Conservation (phyloP, 495 filamentous ascomycete genomes). For the Penicillium ochrochloron region DNA sequence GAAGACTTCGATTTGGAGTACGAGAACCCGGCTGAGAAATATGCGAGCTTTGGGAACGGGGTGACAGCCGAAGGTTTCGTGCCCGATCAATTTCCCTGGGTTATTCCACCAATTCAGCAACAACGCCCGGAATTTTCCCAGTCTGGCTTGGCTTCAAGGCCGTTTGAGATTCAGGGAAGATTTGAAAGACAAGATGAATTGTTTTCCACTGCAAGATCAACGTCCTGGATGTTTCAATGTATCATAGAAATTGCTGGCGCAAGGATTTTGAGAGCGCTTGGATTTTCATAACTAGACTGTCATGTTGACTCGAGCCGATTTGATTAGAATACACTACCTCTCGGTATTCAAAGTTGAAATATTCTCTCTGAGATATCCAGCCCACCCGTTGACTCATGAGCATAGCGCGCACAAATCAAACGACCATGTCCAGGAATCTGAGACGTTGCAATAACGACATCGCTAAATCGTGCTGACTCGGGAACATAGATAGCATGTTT, state of each 20-base stretch:
- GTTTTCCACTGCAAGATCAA: neutral
- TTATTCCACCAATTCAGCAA: neutral
- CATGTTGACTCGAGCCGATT: neutral
- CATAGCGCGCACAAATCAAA: slow-evolving; percentile 3
- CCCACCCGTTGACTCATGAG: neutral
- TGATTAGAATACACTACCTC: neutral
- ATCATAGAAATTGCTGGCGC: neutral
- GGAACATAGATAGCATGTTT: neutral
- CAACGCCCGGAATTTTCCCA: no score
- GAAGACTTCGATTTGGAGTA: slow-evolving; percentile 2
- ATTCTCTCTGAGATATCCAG: neutral
- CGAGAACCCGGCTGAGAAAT: neutral
- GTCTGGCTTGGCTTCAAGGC: no score
- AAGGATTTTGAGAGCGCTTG: neutral
- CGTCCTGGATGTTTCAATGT: neutral
- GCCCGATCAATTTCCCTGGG: neutral
- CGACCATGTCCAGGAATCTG: neutral
- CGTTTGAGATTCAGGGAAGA: neutral
- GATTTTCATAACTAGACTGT: neutral
- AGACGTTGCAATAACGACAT: slow-evolving; percentile 1
- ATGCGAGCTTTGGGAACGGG: slow-evolving; percentile 6
- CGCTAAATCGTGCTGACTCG: neutral
- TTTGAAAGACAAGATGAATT: neutral
- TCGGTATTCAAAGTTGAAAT: neutral
- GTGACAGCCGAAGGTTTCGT: neutral